Percentiles rank a stretch among this genome's conserved stretches.
These are phyloP conservation scores for Populus simonii DNA, from an alignment of 345 rosid genomes.

Conservation along the genomic window DNA sequence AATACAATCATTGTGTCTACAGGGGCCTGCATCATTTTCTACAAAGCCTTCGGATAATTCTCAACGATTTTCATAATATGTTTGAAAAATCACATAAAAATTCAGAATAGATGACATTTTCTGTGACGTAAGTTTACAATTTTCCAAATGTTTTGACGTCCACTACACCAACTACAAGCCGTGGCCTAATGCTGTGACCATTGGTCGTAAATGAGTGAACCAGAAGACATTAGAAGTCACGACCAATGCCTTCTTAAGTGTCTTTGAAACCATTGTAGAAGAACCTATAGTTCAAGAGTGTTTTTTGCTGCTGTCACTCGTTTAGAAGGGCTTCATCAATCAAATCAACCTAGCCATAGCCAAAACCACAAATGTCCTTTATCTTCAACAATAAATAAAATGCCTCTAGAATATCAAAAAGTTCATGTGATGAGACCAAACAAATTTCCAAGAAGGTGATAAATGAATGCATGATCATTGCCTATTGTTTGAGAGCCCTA, in stretches of 20 bases:
- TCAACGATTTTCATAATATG: too few relatives aligned
- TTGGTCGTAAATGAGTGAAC: too few relatives aligned
- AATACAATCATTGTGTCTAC: background rate
- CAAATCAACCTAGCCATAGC: background rate
- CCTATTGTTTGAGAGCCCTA: background rate
- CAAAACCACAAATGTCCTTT: background rate
- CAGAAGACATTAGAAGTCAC: too few relatives aligned
- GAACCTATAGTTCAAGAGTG: background rate
- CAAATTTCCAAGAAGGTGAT: background rate
- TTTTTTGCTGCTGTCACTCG: background rate
- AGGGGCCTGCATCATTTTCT: background rate
- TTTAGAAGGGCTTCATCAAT: background rate
- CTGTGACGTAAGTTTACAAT: too few relatives aligned
- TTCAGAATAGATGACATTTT: too few relatives aligned
- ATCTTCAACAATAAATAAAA: background rate
- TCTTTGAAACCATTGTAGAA: too few relatives aligned
- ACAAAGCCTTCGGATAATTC: background rate
- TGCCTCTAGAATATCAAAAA: background rate
- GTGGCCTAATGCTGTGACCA: too few relatives aligned
- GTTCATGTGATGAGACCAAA: background rate
- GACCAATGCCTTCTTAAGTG: too few relatives aligned
- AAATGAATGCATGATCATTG: background rate
- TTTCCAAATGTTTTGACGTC: too few relatives aligned
- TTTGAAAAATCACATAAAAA: too few relatives aligned
- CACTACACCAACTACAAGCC: too few relatives aligned